Percentiles rank a stretch among this genome's conserved stretches.
Conservation (phyloP, 2,329 filamentous ascomycete genomes). For the Cercospora nicotianae region DNA sequence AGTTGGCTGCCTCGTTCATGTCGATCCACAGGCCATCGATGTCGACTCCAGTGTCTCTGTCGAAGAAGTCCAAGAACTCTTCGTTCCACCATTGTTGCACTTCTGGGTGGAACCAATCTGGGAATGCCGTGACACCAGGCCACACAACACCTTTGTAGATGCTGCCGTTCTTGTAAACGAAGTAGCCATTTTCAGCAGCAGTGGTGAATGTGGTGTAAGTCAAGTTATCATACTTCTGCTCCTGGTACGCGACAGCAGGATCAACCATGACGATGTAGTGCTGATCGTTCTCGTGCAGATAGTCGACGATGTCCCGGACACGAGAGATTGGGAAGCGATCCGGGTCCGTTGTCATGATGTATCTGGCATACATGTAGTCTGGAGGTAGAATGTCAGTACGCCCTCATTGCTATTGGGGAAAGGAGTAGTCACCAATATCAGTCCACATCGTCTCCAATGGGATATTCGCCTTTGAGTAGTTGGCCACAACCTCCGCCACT, state of each 20-base stretch:
- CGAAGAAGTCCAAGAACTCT: slow-evolving; percentile 67
- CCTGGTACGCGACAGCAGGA: slow-evolving; percentile 54
- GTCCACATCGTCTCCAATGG: slow-evolving; percentile 73
- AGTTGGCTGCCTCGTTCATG: slow-evolving; percentile 60
- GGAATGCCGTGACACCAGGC: slow-evolving; percentile 57
- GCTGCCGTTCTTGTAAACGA: slow-evolving; percentile 56
- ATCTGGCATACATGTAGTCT: slow-evolving; percentile 43
- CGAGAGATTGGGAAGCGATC: slow-evolving; percentile 61
- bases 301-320: slow-evolving; percentile 62
- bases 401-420: too few species aligned
- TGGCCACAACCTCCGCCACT: slow-evolving; percentile 65
- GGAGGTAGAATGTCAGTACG: not conserved
- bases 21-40: slow-evolving; percentile 74
- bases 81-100: slow-evolving; percentile 66
- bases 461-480: slow-evolving; percentile 63
- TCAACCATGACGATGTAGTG: slow-evolving; percentile 68
- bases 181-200: slow-evolving; percentile 57
- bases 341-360: slow-evolving; percentile 65
- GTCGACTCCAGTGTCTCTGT: slow-evolving; percentile 63
- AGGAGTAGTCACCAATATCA: slow-evolving; percentile 38
- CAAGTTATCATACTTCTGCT: slow-evolving; percentile 32
- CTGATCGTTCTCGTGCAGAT: slow-evolving; percentile 49
- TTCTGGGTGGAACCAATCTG: slow-evolving; percentile 70
- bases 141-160: slow-evolving; percentile 68
- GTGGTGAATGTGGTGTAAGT: slow-evolving; percentile 57